Conservation (phyloP, 2,329 filamentous ascomycete genomes). For the Aspergillus versicolor region DNA sequence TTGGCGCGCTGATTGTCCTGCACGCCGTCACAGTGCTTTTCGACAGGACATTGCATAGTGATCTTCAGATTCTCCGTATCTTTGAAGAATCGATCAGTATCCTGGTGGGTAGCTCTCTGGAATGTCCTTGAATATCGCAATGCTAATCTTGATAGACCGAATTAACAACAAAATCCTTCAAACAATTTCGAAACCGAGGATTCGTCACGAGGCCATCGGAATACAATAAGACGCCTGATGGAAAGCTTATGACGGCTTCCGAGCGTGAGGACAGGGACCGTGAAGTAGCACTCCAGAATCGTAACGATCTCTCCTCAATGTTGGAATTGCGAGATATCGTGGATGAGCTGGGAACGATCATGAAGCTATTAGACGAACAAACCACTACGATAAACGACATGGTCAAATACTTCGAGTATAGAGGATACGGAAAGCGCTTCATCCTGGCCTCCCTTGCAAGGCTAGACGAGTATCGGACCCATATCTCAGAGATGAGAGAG, state of each 20-base stretch:
- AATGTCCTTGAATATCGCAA: rapidly evolving
- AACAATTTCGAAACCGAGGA: conserved; percentile 60
- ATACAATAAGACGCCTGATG: conserved; percentile 28
- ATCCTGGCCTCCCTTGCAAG: conserved; percentile 54
- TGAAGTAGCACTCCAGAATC: conserved; percentile 57
- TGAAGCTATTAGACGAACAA: conserved; percentile 60
- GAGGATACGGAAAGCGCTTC: conserved; percentile 50
- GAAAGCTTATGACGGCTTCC: conserved; percentile 31
- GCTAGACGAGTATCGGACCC: conserved; percentile 56
- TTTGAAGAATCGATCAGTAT: conserved; percentile 67
- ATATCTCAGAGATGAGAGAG: conserved; percentile 57
- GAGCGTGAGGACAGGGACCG: conserved; percentile 46
- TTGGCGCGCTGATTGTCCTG: conserved; percentile 61
- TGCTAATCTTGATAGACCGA: conserved; percentile 50
- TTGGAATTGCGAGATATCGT: conserved; percentile 65
- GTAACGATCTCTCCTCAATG: conserved; percentile 62
- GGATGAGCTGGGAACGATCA: conserved; percentile 60
- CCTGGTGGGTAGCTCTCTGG: conserved; percentile 43
- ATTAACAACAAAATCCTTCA: conserved; percentile 62
- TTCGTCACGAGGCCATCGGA: conserved; percentile 47
- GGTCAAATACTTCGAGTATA: conserved; percentile 31
- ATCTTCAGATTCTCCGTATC: conserved; percentile 63
- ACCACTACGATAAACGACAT: conserved; percentile 48
- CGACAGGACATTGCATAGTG: conserved; percentile 59
- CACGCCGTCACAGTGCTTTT: conserved; percentile 64